These are phyloP conservation scores for Pichia californica DNA, from an alignment of 805 yeast species.

Conservation along the genomic window DNA sequence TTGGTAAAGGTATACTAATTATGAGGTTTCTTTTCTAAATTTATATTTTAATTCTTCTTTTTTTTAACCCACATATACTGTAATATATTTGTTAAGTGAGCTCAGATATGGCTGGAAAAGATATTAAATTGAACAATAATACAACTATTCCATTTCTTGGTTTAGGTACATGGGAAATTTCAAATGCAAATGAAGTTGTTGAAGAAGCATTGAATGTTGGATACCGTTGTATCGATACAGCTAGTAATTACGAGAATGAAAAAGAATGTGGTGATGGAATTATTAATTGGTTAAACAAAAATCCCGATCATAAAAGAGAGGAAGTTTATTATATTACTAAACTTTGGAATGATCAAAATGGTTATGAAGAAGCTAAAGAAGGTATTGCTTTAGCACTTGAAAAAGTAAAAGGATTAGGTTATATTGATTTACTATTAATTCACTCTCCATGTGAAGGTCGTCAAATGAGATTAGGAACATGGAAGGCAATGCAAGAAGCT, in stretches of 20 bases:
- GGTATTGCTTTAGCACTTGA: slow-evolving; percentile 54
- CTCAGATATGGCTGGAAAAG: no score
- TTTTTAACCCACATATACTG: no score
- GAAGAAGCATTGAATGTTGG: slow-evolving; percentile 39
- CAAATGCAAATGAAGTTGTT: slow-evolving; percentile 34
- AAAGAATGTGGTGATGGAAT: slow-evolving; percentile 45
- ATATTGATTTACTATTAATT: slow-evolving; percentile 66
- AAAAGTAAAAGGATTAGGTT: slow-evolving; percentile 48
- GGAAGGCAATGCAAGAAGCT: slow-evolving; percentile 70
- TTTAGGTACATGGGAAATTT: slow-evolving; percentile 42
- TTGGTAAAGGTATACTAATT: no score
- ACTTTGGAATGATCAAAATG: slow-evolving; percentile 62
- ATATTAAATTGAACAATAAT: slow-evolving; percentile 47
- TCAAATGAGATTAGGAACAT: slow-evolving; percentile 49
- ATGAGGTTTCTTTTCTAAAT: no score
- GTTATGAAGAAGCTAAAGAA: slow-evolving; percentile 46
- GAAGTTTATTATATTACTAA: slow-evolving; percentile 65
- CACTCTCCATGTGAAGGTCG: slow-evolving; percentile 54
- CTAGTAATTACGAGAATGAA: slow-evolving; percentile 43
- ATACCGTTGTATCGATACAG: slow-evolving; percentile 43
- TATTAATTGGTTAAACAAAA: slow-evolving; percentile 32
- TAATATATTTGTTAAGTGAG: no score
- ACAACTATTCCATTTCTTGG: slow-evolving; percentile 43
- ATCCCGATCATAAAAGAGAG: slow-evolving; percentile 37
- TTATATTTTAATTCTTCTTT: no score